Evolutionary conservation across 2,329 filamentous ascomycete species (phyloP), one percentile per base, ranked within the genome.

Genomic region (Penicillium sp.): DNA sequence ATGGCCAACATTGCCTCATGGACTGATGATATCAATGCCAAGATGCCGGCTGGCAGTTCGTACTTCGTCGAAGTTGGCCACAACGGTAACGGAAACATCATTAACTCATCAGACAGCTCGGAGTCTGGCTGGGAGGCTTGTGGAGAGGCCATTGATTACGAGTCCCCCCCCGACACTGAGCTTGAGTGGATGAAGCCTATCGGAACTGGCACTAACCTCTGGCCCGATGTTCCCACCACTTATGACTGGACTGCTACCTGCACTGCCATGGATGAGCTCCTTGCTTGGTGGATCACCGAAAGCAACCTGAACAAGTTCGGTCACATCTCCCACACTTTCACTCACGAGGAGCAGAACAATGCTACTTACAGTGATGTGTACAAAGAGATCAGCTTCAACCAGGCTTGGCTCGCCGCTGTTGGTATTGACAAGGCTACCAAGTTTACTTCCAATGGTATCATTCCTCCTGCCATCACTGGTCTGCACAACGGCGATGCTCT

Each of bases 401-500:
- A 80, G 59, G 80, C 77, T 10, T 86, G 83, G 82, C 66, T 85
- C 39, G 74, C 76, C 56, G 78, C 83, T 61, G 74, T 79, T 9
- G 80, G 81, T 11, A 72, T 85, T 52, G 72, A 74, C 53, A 58
- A 69, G 19, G 77, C 78, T 13, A 66, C 63, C 16, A 73, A 74
- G 40, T 85, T 78, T 66, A 84, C 81, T 26, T 58, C 71, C 2
- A 76, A 78, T 36, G 83, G 83, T 29, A 76, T 86, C 48, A 83
- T 86, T 54, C 84, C 84, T 2, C 84, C 84, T 0, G 83, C 82
- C 34, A 86, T 86, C 56, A 86, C 84, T 1, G 84, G 84, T 45
- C 66, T 86, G 26, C 81, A 85, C 71, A 86, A 86, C 60, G 83
- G 81, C n/a, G 84, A 86, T 67, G 83, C 78, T 10, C 78, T 86